phyloP scores from a whole-genome alignment of 352 stramenopile species.

The Globisporangium takayamanum region DNA sequence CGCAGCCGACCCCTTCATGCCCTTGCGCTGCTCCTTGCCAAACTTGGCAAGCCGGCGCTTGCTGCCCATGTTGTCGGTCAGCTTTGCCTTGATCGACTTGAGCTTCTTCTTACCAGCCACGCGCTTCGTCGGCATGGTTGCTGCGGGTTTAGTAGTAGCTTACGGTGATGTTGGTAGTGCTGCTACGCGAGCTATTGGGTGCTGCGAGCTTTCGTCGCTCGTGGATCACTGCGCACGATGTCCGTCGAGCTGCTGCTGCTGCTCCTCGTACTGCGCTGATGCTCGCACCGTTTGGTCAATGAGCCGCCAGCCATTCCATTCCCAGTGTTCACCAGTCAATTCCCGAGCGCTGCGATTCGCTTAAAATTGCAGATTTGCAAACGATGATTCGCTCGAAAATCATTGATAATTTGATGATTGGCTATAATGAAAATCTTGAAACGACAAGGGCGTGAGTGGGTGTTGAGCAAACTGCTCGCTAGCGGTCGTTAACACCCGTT shows the following conservation, averaged over 20 bases:
- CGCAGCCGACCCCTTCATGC: conserved; percentile 71
- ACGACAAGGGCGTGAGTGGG: conserved; percentile 12
- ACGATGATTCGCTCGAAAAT: neutral
- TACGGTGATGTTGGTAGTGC: neutral
- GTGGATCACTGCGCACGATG: too few species aligned
- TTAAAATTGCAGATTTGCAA: conserved; percentile 6
- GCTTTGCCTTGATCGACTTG: conserved; percentile 88
- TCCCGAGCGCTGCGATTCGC: conserved; percentile 15
- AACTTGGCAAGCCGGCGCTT: conserved; percentile 79
- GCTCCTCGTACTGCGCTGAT: neutral
- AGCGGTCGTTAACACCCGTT: conserved; percentile 7
- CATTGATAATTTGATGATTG: conserved; percentile 3
- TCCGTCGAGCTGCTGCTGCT: neutral
- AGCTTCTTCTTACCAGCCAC: conserved; percentile 89
- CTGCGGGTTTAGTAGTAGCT: neutral
- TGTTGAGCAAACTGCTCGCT: neutral
- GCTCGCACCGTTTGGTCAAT: conserved; percentile 11
- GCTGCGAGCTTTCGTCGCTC: neutral
- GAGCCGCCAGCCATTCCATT: conserved; percentile 16
- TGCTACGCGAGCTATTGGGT: neutral
- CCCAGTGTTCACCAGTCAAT: conserved; percentile 28
- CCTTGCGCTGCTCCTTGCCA: conserved; percentile 82
- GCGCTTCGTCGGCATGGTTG: conserved; percentile 78
- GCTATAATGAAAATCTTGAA: conserved; percentile 23
- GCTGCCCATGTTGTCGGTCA: conserved; percentile 77